Evolutionary conservation across 805 yeast genomes (phyloP).

Genomic region (Hanseniaspora nectarophila): DNA sequence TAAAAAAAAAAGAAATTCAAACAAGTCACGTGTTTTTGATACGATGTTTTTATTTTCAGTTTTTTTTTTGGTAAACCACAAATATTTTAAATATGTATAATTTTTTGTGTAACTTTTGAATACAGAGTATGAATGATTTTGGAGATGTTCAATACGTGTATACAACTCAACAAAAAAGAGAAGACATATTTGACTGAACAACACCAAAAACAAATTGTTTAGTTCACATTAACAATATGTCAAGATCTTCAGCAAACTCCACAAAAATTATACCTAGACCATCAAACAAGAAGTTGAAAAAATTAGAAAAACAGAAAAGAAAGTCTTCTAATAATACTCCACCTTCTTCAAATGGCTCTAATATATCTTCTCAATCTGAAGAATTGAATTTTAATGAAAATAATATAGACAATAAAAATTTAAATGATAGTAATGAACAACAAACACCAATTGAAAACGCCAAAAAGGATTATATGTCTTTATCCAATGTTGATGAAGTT

Average conservation of each 20-base stretch:
- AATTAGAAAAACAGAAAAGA: conserved; percentile 2
- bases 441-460: neutral
- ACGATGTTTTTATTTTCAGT: no score
- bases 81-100: neutral
- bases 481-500: neutral
- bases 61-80: neutral
- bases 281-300: conserved; percentile 4
- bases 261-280: neutral
- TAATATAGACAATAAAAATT: no score
- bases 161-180: neutral
- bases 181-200: neutral
- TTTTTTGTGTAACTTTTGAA: neutral
- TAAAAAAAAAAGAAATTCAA: neutral
- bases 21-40: neutral
- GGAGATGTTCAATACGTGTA: no score
- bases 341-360: neutral
- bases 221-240: neutral
- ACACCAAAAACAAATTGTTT: no score
- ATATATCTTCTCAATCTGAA: neutral
- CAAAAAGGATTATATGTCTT: neutral
- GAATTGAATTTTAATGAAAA: no score
- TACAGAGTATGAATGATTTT: no score
- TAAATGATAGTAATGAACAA: neutral
- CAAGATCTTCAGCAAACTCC: neutral
- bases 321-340: neutral